These are phyloP conservation scores for Begonia loranthoides DNA, from an alignment of 306 rosid genomes.

Conservation along the genomic window DNA sequence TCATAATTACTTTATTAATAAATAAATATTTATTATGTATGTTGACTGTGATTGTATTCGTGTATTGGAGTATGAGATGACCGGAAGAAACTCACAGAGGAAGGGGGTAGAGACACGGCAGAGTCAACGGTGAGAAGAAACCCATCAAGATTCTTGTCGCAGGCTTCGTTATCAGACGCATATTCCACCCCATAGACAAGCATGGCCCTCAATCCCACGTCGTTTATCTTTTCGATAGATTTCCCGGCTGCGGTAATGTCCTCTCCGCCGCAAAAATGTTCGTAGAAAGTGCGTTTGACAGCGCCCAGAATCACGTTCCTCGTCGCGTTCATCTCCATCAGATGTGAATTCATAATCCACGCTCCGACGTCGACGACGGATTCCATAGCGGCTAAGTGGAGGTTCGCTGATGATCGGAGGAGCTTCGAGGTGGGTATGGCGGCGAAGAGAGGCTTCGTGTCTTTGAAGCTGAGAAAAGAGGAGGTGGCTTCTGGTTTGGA, in stretches of 20 bases:
- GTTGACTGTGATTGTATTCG: no score
- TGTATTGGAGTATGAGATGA: no score
- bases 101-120: constrained; percentile 51
- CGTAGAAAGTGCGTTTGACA: constrained; percentile 30
- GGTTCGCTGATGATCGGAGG: constrained; percentile 46
- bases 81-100: constrained; percentile 55
- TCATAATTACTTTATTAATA: no score
- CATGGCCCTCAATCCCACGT: constrained; percentile 64
- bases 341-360: constrained; percentile 56
- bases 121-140: constrained; percentile 52
- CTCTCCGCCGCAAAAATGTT: constrained; percentile 80
- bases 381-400: constrained; percentile 53
- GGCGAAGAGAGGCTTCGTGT: constrained; percentile 34
- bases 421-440: constrained; percentile 31
- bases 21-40: no score
- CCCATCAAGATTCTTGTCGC: constrained; percentile 43
- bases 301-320: constrained; percentile 10
- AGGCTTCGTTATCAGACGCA: constrained; percentile 38
- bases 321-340: constrained; percentile 26
- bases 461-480: constrained; percentile 19
- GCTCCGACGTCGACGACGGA: constrained; percentile 72
- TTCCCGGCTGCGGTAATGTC: constrained; percentile 29
- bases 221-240: constrained; percentile 24
- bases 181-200: constrained; percentile 66
- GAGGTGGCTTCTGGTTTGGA: constrained; percentile 9